Evolutionary conservation across 1,139 yeast genomes (phyloP).

Genomic region (Saccharomyces hybrid): DNA sequence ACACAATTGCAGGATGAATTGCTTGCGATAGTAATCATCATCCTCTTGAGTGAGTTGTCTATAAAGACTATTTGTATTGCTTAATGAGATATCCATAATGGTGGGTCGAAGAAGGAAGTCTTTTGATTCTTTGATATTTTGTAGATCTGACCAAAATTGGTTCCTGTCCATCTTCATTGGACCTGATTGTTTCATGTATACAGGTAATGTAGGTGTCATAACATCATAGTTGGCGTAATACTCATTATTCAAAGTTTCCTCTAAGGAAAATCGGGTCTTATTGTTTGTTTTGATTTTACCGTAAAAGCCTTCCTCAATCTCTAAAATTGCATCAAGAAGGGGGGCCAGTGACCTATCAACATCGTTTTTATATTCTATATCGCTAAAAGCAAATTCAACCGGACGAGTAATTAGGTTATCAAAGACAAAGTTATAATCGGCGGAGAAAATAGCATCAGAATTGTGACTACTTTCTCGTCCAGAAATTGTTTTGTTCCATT

Average conservation of each 20-base stretch:
- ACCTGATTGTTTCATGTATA: constrained; percentile 14
- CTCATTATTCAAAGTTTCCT: constrained; percentile 16
- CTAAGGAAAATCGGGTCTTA: constrained; percentile 10
- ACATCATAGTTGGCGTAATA: constrained; percentile 15
- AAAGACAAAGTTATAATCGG: constrained; percentile 21
- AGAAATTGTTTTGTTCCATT: constrained; percentile 17
- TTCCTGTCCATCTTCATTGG: constrained; percentile 12
- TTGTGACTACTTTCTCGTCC: constrained; percentile 10
- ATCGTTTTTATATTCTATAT: constrained; percentile 15
- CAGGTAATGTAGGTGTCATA: constrained; percentile 10
- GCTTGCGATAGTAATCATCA: constrained; percentile 26
- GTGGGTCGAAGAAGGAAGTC: constrained; percentile 17
- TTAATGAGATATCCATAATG: constrained; percentile 18
- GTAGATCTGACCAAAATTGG: constrained; percentile 15
- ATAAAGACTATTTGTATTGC: constrained; percentile 16
- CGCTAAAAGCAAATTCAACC: constrained; percentile 18
- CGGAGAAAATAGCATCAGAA: constrained; percentile 15
- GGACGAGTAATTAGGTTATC: constrained; percentile 21
- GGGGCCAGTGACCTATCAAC: constrained; percentile 18
- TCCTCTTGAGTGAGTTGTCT: constrained; percentile 19
- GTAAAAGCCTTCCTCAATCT: constrained; percentile 24
- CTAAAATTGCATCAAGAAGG: constrained; percentile 23
- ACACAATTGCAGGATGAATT: constrained; percentile 22
- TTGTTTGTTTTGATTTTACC: constrained; percentile 12
- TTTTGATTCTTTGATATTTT: constrained; percentile 3